Evolutionary conservation across 129 eudicot species (phyloP), one percentile per base, ranked within the genome.

Genomic region (Arctium minus): DNA sequence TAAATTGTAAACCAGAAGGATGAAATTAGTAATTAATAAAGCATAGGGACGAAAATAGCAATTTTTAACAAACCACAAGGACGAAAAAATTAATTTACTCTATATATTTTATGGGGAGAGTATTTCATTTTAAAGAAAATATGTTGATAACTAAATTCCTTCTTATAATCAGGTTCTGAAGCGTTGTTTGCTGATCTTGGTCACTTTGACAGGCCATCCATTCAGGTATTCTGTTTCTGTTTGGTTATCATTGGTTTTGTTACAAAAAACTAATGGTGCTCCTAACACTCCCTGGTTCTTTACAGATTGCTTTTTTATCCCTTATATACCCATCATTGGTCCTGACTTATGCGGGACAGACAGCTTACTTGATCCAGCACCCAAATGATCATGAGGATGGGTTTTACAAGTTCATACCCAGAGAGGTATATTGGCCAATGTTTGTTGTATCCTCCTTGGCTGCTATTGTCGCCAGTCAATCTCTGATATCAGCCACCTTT

Each of bases 151-250:
- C 8, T 78, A 80, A 33, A 72, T 46, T 9, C 53, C 2, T 36
- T 74, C 53, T 56, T 38, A 46, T 70, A 38, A 50, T 27, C 89
- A 90, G 97, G 97, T 80, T 83, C 94, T 48, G 97, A 92, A 82
- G 94, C 94, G 46, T 72, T 92, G 84, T 92, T 92, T 90, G 97
- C 97, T 73, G 97, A 90, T 83, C 92, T 92, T 75, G 97, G 97
- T 64, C 97, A 92, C 81, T 92, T 90, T 46, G 84, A 87, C 84
- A 86, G 84, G 70, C 74, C 46, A 2, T 88, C 94, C 40, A 90
- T 92, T 85, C 94, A 87, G 97, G 97, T 92, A 70, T 72, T 77
- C 68, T 42, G 6, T 74, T 79, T 72, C 75, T 75, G 76, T 44
- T 46, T 33, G 5, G 73, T 84, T 80, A 42, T 11, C 72, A 42